These are phyloP conservation scores for Salinomyces thailandicus DNA, from an alignment of 2,329 filamentous ascomycete genomes.

Conservation along the genomic window DNA sequence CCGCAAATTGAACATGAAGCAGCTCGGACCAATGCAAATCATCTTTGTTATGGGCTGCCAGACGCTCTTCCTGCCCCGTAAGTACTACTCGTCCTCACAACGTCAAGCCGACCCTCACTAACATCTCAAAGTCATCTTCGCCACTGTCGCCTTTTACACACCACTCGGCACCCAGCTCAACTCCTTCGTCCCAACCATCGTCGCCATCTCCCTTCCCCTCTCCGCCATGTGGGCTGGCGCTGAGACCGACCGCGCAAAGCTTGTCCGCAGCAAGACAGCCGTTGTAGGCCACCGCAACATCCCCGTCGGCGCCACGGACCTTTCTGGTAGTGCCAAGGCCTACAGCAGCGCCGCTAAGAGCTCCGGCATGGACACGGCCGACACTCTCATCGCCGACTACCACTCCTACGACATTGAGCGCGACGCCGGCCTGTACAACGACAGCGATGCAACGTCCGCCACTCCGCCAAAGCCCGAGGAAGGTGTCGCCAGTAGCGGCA, in stretches of 20 bases:
- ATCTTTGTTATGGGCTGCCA: conserved; percentile 59
- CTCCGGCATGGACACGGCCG: conserved; percentile 3
- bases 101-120: too few species aligned
- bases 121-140: conserved; percentile 57
- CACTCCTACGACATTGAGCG: conserved; percentile 1
- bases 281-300: conserved; percentile 13
- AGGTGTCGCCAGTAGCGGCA: not conserved
- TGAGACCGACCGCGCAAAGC: conserved; percentile 14
- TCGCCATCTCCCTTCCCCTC: conserved; percentile 54
- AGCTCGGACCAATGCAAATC: conserved; percentile 55
- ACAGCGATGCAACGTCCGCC: not conserved
- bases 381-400: conserved; percentile 8
- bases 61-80: conserved; percentile 55
- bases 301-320: conserved; percentile 9
- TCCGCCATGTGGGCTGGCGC: conserved; percentile 51
- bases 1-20: conserved; percentile 45
- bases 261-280: conserved; percentile 6
- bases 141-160: conserved; percentile 44
- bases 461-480: not conserved
- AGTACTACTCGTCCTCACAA: conserved; percentile 20
- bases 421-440: not conserved
- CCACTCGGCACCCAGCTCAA: conserved; percentile 42
- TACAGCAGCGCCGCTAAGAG: conserved; percentile 5
- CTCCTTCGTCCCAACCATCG: conserved; percentile 46
- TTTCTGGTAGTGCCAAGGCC: conserved; percentile 5